These are phyloP conservation scores for Cerioporus squamosus DNA, from an alignment of 1,284 basidiomycete species.

Conservation along the genomic window DNA sequence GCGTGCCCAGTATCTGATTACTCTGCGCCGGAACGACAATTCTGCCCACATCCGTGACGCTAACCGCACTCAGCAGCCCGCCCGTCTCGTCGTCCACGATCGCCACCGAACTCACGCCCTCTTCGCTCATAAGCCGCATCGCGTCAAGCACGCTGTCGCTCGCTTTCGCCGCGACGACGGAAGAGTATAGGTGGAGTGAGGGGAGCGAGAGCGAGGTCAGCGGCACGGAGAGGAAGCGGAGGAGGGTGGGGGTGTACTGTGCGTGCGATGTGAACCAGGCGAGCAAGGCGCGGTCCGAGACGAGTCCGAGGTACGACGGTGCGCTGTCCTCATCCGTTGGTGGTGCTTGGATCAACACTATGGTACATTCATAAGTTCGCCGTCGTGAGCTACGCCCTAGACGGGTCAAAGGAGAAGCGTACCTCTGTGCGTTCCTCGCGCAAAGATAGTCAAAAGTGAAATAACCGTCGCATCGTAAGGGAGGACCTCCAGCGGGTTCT, in stretches of 20 bases:
- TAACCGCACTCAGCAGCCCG: constrained; percentile 69
- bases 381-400: background rate
- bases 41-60: constrained; percentile 78
- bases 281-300: constrained; percentile 70
- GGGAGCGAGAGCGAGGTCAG: constrained; percentile 63
- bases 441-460: constrained; percentile 66
- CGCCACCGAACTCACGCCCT: constrained; percentile 79
- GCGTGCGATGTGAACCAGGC: constrained; percentile 64
- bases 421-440: constrained; percentile 74
- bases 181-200: constrained; percentile 62
- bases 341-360: constrained; percentile 56
- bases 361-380: background rate
- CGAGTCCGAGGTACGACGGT: constrained; percentile 57
- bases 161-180: constrained; percentile 63
- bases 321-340: constrained; percentile 31
- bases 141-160: constrained; percentile 68
- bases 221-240: constrained; percentile 58
- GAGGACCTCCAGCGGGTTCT: constrained; percentile 72
- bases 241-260: constrained; percentile 48
- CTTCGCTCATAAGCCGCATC: constrained; percentile 80
- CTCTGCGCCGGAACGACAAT: constrained; percentile 78
- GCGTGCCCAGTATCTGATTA: constrained; percentile 69
- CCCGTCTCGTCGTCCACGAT: constrained; percentile 69
- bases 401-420: background rate
- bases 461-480: constrained; percentile 65